Evolutionary conservation across 305 asterid genomes (phyloP).

Genomic region (Andrographis paniculata): DNA sequence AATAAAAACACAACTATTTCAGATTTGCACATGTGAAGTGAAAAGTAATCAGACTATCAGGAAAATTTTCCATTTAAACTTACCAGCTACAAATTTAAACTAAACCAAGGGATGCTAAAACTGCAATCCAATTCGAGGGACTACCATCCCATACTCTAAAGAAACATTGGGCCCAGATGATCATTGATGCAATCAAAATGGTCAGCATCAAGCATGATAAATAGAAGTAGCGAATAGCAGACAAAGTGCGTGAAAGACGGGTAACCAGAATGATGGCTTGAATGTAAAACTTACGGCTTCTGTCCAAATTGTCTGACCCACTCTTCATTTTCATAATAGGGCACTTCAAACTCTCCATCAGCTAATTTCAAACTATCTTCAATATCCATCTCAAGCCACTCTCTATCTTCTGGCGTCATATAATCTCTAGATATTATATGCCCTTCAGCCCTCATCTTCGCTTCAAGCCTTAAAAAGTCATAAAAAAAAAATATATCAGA

Average conservation of each 20-base stretch:
- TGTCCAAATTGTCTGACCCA: constrained; percentile 70
- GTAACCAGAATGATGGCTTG: constrained; percentile 11
- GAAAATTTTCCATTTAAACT: not conserved
- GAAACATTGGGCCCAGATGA: not conserved
- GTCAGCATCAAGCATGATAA: constrained; percentile 12
- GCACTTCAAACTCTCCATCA: constrained; percentile 54
- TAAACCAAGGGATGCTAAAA: constrained; percentile 5
- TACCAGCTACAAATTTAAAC: not conserved
- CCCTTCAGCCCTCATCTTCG: constrained; percentile 91
- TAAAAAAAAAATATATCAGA: constrained; percentile 14
- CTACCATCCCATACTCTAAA: not conserved
- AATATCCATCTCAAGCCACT: constrained; percentile 96
- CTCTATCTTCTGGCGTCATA: constrained; percentile 89
- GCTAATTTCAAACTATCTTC: constrained; percentile 68
- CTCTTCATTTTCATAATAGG: constrained; percentile 74
- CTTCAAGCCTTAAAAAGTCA: constrained; percentile 65
- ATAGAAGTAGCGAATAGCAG: not conserved
- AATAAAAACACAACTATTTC: constrained; percentile 5
- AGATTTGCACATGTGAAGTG: not conserved
- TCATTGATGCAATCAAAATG: not conserved
- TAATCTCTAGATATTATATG: constrained; percentile 67
- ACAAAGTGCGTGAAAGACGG: constrained; percentile 5
- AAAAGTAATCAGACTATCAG: not conserved
- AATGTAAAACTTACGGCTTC: constrained; percentile 69
- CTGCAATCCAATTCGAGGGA: not conserved